Conservation (phyloP, 2,329 filamentous ascomycete species). For the Fusarium napiforme region DNA sequence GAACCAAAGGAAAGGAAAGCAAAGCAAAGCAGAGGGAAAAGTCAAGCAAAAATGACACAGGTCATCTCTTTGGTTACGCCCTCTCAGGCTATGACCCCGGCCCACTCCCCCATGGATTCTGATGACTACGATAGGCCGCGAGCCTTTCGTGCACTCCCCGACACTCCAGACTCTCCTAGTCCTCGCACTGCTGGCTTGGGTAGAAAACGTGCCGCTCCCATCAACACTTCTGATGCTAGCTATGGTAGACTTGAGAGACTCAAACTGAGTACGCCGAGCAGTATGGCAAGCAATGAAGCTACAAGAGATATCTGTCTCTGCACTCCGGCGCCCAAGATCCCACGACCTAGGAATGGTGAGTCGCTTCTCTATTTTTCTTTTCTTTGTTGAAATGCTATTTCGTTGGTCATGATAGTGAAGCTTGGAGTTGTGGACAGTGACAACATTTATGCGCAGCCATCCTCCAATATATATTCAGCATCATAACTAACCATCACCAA, state of each 20-base stretch:
- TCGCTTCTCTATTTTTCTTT: conserved; percentile 36
- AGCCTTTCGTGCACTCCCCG: conserved; percentile 33
- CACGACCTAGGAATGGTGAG: conserved; percentile 69
- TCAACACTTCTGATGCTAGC: conserved; percentile 58
- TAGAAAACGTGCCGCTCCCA: conserved; percentile 59
- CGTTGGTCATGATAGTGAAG: not conserved
- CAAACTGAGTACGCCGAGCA: conserved; percentile 44
- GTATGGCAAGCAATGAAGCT: conserved; percentile 46
- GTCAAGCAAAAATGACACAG: conserved; percentile 42
- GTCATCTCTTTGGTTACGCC: conserved; percentile 44
- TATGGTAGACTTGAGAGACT: conserved; percentile 48
- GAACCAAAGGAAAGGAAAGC: not conserved
- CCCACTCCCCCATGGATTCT: conserved; percentile 38
- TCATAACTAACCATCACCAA: conserved; percentile 44
- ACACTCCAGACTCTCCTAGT: conserved; percentile 42
- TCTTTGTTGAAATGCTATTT: conserved; percentile 17
- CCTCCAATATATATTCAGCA: not conserved
- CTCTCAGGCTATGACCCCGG: conserved; percentile 42
- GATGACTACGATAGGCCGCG: conserved; percentile 38
- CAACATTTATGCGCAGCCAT: not conserved
- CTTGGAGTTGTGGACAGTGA: conserved; percentile 10
- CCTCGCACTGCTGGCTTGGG: conserved; percentile 39
- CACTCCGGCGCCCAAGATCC: conserved; percentile 66
- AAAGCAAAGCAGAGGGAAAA: not conserved
- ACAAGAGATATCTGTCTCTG: conserved; percentile 65